Base-by-base conservation (phyloP, 2,329 filamentous ascomycete species). In the Claviceps africana region DNA sequence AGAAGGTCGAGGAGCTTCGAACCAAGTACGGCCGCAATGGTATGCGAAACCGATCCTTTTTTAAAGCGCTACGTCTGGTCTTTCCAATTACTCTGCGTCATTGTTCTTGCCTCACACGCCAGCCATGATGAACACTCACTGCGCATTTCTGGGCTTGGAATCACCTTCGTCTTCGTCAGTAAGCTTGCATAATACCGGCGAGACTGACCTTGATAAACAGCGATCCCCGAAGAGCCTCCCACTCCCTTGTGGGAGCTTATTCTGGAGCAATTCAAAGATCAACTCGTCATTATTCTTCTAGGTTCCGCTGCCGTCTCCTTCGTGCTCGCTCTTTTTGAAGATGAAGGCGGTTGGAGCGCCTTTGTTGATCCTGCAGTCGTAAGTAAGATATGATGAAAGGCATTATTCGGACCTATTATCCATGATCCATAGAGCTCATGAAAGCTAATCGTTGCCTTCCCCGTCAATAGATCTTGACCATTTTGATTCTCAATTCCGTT, bases 201-300 rank as follows among this genome's bases (percentile, higher is more conserved):
- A 21, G 22, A 40, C 39, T 50, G 33, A 50, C 37, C 50, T 48
- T 46, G 49, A 49, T 39, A 17, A 30, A 44, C 57, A 81, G 78
- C 76, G 47, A 82, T 82, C 56, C 71, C 77, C 46, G 93, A 98
- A 72, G 93, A 98, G 58, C 93, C 93, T 51, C 89, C 93, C 3
- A 98, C 93, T 33, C 93, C 93, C 40, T 68, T 98, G 47, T 98
- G 91, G 93, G 81, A 97, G 71, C 83, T 98, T 57, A 88, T 98
- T 52, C 78, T 98, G 54, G 93, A 98, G 72, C 93, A 98, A 69
- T 98, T 98, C 78, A 96, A 98, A 71, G 93, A 98, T 67, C 93
- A 98, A 70, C 81, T 98, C 47, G 93, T 98, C 59, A 79, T 98
- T 51, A 98, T 98, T 61, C 77, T 98, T 22, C 79, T 98, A 48